These are phyloP conservation scores for Paramecium caudatum DNA, from an alignment of 73 alveolate species.

Conservation along the genomic window DNA sequence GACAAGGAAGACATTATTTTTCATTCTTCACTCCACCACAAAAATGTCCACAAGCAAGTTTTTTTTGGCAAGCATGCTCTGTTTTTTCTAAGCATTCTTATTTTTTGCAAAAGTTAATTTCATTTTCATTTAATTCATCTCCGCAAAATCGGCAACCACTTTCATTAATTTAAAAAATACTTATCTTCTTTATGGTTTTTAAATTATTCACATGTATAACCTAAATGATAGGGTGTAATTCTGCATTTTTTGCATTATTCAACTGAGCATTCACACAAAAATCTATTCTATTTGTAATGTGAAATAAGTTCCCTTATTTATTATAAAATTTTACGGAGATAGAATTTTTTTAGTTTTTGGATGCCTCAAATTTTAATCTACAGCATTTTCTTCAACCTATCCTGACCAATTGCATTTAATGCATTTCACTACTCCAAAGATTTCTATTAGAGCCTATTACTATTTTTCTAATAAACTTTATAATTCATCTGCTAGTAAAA, in stretches of 20 bases:
- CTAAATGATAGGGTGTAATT: slow-evolving; percentile 92
- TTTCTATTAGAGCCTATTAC: too few relatives aligned
- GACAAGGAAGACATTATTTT: slow-evolving; percentile 82
- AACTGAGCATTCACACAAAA: slow-evolving; percentile 78
- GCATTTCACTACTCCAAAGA: too few relatives aligned
- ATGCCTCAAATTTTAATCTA: too few relatives aligned
- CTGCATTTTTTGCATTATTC: slow-evolving; percentile 88
- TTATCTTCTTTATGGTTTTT: slow-evolving; percentile 39
- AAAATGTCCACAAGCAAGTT: slow-evolving; percentile 86
- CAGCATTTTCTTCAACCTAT: too few relatives aligned
- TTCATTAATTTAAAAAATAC: slow-evolving; percentile 64
- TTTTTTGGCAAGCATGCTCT: slow-evolving; percentile 80
- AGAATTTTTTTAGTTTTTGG: too few relatives aligned
- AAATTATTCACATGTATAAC: slow-evolving; percentile 86
- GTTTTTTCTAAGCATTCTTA: slow-evolving; percentile 81
- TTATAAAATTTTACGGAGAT: too few relatives aligned
- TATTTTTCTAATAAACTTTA: too few relatives aligned
- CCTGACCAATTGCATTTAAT: too few relatives aligned
- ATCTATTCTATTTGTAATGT: too few relatives aligned
- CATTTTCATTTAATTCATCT: not conserved
- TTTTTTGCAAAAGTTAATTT: slow-evolving; percentile 73
- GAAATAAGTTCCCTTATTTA: too few relatives aligned
- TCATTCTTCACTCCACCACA: slow-evolving; percentile 88
- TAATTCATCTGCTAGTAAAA: too few relatives aligned
- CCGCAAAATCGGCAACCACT: slow-evolving; percentile 75